Conservation (phyloP, 2,329 filamentous ascomycete species). For the Curvularia spicifera region DNA sequence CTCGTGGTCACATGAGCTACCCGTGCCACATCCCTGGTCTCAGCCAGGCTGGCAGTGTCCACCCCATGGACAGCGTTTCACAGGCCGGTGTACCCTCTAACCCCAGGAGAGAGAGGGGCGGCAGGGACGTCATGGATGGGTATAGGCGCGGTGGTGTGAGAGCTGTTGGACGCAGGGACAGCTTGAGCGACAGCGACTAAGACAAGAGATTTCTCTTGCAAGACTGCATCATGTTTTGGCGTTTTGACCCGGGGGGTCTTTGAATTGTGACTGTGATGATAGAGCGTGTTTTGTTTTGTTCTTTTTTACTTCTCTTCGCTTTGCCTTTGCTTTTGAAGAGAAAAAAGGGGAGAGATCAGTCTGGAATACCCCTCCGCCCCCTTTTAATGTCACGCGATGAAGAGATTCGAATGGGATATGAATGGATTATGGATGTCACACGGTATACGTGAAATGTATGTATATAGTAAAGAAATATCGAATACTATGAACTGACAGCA, state of each 20-base stretch:
- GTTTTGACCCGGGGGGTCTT: background rate
- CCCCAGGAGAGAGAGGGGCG: slow-evolving; percentile 18
- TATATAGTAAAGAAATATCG: background rate
- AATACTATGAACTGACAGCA: background rate
- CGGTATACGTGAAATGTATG: background rate
- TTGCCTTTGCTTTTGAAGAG: background rate
- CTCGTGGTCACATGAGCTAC: slow-evolving; percentile 61
- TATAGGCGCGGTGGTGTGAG: slow-evolving; percentile 52
- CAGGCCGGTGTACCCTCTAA: slow-evolving; percentile 48
- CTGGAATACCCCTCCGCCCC: background rate
- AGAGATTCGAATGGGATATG: background rate
- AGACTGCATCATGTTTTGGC: background rate
- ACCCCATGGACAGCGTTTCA: slow-evolving; percentile 48
- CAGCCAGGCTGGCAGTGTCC: slow-evolving; percentile 48
- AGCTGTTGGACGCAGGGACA: slow-evolving; percentile 55
- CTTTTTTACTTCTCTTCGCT: background rate
- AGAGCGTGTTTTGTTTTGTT: background rate
- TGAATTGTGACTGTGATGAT: background rate
- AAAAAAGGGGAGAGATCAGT: background rate
- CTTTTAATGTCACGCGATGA: background rate
- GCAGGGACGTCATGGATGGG: slow-evolving; percentile 53
- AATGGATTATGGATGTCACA: background rate
- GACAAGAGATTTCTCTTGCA: background rate
- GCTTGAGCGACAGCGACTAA: slow-evolving; percentile 61
- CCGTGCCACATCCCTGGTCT: slow-evolving; percentile 64